A percentile compares a stretch with the other conserved stretches of the same genome.
These are phyloP conservation scores for Monosporascus sp. DNA, from an alignment of 2,329 filamentous ascomycete species.

Conservation along the genomic window DNA sequence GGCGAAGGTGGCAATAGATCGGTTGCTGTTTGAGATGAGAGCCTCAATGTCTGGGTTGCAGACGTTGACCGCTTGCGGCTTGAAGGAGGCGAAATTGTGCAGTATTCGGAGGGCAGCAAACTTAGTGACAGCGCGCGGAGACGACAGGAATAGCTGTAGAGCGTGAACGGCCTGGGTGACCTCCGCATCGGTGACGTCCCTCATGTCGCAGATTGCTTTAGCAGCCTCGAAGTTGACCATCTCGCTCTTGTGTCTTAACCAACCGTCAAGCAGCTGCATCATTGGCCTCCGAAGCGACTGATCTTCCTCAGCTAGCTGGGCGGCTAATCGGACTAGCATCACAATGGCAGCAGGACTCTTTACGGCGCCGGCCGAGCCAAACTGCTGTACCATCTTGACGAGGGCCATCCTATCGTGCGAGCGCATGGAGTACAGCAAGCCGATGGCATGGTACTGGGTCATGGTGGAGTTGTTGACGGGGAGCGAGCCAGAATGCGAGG, in stretches of 20 bases:
- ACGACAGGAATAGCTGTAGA: slow-evolving; percentile 93
- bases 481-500: slow-evolving; percentile 67
- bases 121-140: slow-evolving; percentile 91
- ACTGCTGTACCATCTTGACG: slow-evolving; percentile 99
- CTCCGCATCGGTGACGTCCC: slow-evolving; percentile 87
- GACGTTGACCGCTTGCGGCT: slow-evolving; percentile 82
- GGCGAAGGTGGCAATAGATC: slow-evolving; percentile 95
- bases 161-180: slow-evolving; percentile 90
- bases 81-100: slow-evolving; percentile 94
- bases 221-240: slow-evolving; percentile 99
- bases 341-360: slow-evolving; percentile 93
- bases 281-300: slow-evolving; percentile 84
- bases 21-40: slow-evolving; percentile 93
- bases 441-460: slow-evolving; percentile 98
- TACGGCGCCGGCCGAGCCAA: slow-evolving; percentile 81
- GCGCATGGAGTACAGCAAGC: slow-evolving; percentile 95
- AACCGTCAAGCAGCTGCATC: slow-evolving; percentile 94
- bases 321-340: slow-evolving; percentile 86
- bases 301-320: slow-evolving; percentile 92
- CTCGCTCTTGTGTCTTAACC: slow-evolving; percentile 97
- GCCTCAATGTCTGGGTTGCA: slow-evolving; percentile 98
- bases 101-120: slow-evolving; percentile 95
- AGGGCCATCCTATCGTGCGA: slow-evolving; percentile 96
- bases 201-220: slow-evolving; percentile 94
- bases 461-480: slow-evolving; percentile 93